These are phyloP conservation scores for Ceratocystiopsis minuta DNA, from an alignment of 2,329 filamentous ascomycete species.

Conservation along the genomic window DNA sequence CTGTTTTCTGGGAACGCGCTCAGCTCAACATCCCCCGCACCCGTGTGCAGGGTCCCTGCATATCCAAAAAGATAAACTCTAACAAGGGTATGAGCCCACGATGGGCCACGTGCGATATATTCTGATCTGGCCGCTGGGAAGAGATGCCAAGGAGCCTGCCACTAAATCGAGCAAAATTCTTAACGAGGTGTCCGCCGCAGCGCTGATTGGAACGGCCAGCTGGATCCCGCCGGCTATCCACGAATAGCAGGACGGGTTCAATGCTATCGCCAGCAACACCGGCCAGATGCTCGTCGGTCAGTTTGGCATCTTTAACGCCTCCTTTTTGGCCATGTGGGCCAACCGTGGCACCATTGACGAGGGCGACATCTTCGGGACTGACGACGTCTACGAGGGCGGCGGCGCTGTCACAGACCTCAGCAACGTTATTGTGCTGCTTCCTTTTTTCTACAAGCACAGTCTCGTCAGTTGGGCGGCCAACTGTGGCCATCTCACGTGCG, in stretches of 20 bases:
- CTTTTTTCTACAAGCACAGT: slow-evolving; percentile 24
- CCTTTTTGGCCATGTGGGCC: slow-evolving; percentile 26
- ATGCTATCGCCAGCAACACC: slow-evolving; percentile 28
- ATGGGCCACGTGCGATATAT: slow-evolving; percentile 30
- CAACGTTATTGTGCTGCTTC: slow-evolving; percentile 29
- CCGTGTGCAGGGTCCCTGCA: slow-evolving; percentile 23
- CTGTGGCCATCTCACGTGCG: slow-evolving; percentile 28
- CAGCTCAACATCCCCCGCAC: slow-evolving; percentile 22
- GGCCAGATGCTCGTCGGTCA: slow-evolving; percentile 33
- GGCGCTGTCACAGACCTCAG: slow-evolving; percentile 31
- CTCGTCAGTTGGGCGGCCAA: slow-evolving; percentile 31
- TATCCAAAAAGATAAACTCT: slow-evolving; percentile 32
- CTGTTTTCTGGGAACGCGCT: slow-evolving; percentile 25
- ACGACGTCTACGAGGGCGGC: slow-evolving; percentile 29
- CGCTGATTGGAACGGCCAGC: background rate
- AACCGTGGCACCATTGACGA: slow-evolving; percentile 24
- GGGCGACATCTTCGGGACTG: slow-evolving; percentile 31
- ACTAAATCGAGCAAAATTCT: background rate
- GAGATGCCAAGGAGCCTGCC: background rate
- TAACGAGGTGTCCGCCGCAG: background rate
- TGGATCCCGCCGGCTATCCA: slow-evolving; percentile 28
- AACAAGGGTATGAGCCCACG: slow-evolving; percentile 28
- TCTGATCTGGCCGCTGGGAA: slow-evolving; percentile 20
- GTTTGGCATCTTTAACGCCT: slow-evolving; percentile 17
- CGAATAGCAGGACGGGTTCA: slow-evolving; percentile 33